Percentiles rank a stretch among this genome's conserved stretches.
Conservation (phyloP, 176 grass and related monocot species). For the Carex cristatella region DNA sequence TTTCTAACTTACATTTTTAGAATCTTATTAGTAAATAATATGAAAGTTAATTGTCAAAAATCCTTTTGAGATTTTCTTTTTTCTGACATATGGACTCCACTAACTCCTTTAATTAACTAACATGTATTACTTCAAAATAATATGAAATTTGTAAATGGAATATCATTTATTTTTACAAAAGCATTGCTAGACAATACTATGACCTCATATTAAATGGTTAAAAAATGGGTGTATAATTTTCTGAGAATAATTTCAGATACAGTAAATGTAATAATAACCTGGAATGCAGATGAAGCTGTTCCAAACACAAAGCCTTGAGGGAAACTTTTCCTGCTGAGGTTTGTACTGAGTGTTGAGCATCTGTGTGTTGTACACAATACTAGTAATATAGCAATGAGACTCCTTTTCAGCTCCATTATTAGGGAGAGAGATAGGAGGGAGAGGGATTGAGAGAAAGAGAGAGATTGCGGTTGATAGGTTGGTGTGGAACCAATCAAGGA, state of each 20-base stretch:
- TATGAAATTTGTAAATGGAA: neutral
- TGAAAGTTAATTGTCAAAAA: neutral
- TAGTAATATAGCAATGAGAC: slow-evolving; percentile 9
- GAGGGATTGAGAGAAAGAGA: neutral
- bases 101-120: neutral
- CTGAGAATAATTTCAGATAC: neutral
- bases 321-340: slow-evolving; percentile 62
- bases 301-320: slow-evolving; percentile 87
- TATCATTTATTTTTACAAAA: neutral
- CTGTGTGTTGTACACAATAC: slow-evolving; percentile 16
- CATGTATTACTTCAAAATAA: neutral
- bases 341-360: slow-evolving; percentile 30
- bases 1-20: neutral
- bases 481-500: neutral
- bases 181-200: neutral
- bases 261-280: slow-evolving; percentile 31
- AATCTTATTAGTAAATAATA: too few relatives aligned
- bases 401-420: slow-evolving; percentile 8
- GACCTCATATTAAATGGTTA: neutral
- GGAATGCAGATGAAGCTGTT: slow-evolving; percentile 77
- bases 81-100: neutral
- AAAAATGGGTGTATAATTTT: neutral
- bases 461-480: neutral
- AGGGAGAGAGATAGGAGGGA: neutral
- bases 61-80: neutral